These are phyloP conservation scores for Pezicula neosporulosa DNA, from an alignment of 2,329 filamentous ascomycete species.

Conservation along the genomic window DNA sequence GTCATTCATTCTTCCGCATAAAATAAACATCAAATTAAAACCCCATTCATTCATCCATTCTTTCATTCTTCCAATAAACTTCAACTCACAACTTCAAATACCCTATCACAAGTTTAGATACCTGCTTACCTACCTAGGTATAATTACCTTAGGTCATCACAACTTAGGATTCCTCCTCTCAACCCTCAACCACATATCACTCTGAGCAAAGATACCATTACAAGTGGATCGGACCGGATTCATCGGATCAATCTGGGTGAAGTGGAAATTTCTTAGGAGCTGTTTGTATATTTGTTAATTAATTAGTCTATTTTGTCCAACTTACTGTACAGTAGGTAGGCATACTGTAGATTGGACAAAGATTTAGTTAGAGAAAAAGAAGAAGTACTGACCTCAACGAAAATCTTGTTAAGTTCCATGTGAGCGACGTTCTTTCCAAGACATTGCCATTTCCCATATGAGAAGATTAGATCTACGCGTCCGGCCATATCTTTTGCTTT, in stretches of 20 bases:
- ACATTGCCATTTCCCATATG: slow-evolving; percentile 37
- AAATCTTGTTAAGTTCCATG: slow-evolving; percentile 45
- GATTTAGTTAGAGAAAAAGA: neutral
- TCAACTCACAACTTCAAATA: neutral
- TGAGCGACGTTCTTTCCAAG: slow-evolving; percentile 44
- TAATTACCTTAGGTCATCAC: too few relatives aligned
- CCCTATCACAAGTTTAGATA: too few relatives aligned
- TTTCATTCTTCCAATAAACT: too few relatives aligned
- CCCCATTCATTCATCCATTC: too few relatives aligned
- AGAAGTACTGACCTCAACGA: slow-evolving; percentile 38
- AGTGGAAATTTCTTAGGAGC: slow-evolving; percentile 7
- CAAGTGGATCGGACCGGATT: slow-evolving; percentile 3
- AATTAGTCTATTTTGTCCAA: neutral
- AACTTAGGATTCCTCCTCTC: neutral
- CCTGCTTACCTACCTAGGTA: too few relatives aligned
- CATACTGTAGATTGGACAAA: too few relatives aligned
- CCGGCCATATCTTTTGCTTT: slow-evolving; percentile 31
- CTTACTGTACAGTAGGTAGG: too few relatives aligned
- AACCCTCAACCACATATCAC: slow-evolving; percentile 7
- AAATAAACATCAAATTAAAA: too few relatives aligned
- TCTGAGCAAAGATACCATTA: slow-evolving; percentile 6
- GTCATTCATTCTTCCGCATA: too few relatives aligned
- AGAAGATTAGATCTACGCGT: slow-evolving; percentile 36
- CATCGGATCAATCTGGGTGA: slow-evolving; percentile 3
- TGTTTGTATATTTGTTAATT: neutral